Percentiles rank a stretch among this genome's conserved stretches.
phyloP scores from a whole-genome alignment of 495 filamentous ascomycete genomes.

The Haplographium delicatum region DNA sequence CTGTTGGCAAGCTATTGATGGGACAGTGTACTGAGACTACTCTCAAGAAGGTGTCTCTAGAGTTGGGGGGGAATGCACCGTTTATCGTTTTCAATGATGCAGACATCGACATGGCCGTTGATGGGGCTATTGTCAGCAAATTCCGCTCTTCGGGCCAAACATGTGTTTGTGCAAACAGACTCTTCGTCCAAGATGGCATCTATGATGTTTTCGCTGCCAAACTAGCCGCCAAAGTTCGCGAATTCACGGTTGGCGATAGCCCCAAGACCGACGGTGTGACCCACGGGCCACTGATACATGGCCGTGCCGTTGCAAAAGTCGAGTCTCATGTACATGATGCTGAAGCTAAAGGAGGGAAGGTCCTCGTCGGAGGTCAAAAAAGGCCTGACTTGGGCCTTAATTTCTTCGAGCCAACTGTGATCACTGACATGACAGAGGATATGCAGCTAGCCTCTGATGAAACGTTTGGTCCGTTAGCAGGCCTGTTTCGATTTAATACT shows the following conservation, averaged over 20 bases:
- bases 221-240: background rate
- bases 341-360: background rate
- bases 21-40: slow-evolving; percentile 67
- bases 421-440: background rate
- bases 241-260: background rate
- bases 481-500: background rate
- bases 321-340: background rate
- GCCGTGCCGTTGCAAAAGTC: background rate
- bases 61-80: slow-evolving; percentile 83
- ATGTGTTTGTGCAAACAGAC: slow-evolving; percentile 54
- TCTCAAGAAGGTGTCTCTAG: slow-evolving; percentile 78
- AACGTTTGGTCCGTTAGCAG: background rate
- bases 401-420: background rate
- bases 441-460: background rate
- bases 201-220: slow-evolving; percentile 22
- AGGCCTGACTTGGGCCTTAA: background rate
- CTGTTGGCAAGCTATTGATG: slow-evolving; percentile 80
- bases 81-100: slow-evolving; percentile 92
- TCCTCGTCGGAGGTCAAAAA: background rate
- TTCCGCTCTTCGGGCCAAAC: slow-evolving; percentile 83
- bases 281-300: background rate
- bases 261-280: background rate
- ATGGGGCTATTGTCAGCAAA: slow-evolving; percentile 67
- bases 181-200: background rate
- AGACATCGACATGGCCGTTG: slow-evolving; percentile 68